phyloP scores from a whole-genome alignment of 1,284 basidiomycete species.

The Tylopilus sp. region DNA sequence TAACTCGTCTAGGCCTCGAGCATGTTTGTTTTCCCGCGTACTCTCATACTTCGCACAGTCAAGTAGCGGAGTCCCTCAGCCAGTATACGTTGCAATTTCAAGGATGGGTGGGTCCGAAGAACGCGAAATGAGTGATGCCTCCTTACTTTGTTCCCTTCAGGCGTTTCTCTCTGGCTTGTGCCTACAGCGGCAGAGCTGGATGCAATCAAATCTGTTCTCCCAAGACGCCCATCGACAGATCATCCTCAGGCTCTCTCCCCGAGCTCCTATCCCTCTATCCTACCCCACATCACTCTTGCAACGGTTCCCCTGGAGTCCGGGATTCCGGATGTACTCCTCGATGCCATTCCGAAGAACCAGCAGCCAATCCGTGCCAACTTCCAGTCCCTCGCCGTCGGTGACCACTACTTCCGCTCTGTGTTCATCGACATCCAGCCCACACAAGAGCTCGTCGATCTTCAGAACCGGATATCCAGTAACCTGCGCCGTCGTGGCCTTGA shows the following conservation, averaged over 20 bases:
- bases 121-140: background rate
- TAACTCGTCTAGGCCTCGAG: constrained; percentile 1
- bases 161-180: constrained; percentile 60
- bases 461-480: constrained; percentile 41
- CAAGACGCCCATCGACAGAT: constrained; percentile 21
- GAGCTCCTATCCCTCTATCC: constrained; percentile 51
- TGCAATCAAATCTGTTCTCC: constrained; percentile 45
- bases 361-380: constrained; percentile 38
- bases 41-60: background rate
- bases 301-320: constrained; percentile 36
- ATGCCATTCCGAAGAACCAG: constrained; percentile 38
- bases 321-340: constrained; percentile 34
- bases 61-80: background rate
- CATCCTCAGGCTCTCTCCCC: constrained; percentile 17
- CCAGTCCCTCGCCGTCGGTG: constrained; percentile 48
- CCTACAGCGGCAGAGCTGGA: constrained; percentile 40
- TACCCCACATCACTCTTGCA: constrained; percentile 67
- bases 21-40: too few species aligned
- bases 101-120: constrained; percentile 21
- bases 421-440: constrained; percentile 48
- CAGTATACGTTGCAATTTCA: background rate
- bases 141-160: constrained; percentile 30
- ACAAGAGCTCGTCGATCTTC: constrained; percentile 45
- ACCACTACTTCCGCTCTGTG: constrained; percentile 67
- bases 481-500: constrained; percentile 36